These are phyloP conservation scores for Trypanosoma boissoni DNA, from an alignment of 208 protist species.

Conservation along the genomic window DNA sequence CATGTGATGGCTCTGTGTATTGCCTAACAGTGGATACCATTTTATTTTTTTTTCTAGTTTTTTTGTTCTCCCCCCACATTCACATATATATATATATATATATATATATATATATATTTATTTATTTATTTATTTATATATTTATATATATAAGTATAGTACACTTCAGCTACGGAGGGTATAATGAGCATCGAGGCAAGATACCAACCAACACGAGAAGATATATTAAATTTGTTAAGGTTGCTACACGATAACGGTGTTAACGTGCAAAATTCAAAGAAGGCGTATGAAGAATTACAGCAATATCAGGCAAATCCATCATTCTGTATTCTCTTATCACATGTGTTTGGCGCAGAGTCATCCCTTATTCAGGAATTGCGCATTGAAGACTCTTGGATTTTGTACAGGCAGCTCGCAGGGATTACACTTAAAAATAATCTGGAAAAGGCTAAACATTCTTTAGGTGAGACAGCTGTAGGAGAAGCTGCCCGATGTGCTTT, in stretches of 20 bases:
- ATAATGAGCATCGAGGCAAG: background rate
- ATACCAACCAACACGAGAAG: slow-evolving; percentile 50
- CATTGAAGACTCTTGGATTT: slow-evolving; percentile 53
- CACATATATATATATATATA: background rate
- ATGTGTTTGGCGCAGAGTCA: slow-evolving; percentile 49
- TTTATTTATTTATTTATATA: background rate
- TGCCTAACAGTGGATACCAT: background rate
- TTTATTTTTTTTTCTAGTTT: slow-evolving; percentile 1
- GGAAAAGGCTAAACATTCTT: slow-evolving; percentile 42
- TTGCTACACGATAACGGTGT: slow-evolving; percentile 85
- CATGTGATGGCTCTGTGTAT: background rate
- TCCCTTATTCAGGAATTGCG: slow-evolving; percentile 48
- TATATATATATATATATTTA: background rate
- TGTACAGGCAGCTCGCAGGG: slow-evolving; percentile 74
- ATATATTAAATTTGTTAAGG: slow-evolving; percentile 63
- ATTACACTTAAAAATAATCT: slow-evolving; percentile 89
- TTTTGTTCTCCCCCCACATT: background rate
- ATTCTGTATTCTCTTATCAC: slow-evolving; percentile 76
- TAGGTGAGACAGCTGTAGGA: slow-evolving; percentile 73
- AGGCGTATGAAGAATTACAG: slow-evolving; percentile 76
- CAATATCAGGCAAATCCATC: slow-evolving; percentile 74
- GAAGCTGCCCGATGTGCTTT: slow-evolving; percentile 65
- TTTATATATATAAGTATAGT: background rate
- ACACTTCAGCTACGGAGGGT: background rate
- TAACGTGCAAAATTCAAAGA: slow-evolving; percentile 73